Evolutionary conservation across 2,329 filamentous ascomycete genomes (phyloP), one percentile per base, ranked within the genome.

Genomic region (Cordyceps pruinosa): DNA sequence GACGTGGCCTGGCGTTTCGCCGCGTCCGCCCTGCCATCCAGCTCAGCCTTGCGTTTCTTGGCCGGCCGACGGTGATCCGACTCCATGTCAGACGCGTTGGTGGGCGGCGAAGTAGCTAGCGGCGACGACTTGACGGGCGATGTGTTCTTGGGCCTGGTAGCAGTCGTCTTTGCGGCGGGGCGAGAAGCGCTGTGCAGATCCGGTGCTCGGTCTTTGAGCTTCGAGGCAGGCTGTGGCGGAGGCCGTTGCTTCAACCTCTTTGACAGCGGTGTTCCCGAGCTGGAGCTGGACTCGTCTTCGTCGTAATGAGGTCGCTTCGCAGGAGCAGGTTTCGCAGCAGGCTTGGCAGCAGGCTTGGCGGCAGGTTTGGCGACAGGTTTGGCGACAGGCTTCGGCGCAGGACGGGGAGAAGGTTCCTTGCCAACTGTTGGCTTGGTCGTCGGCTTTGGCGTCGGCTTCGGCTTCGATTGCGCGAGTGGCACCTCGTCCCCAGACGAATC

Each of bases 71-170:
- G 60, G 50, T 68, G 61, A 45, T 73, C 63, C 61, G 77, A 73
- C 30, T 84, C 82, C 37, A 85, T 70, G 58, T 86, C 83, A 1
- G 83, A 85, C 1, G 82, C 84, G 61, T 86, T 86, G 8, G 83
- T 85, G 0, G 83, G 83, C 13, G 83, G 82, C 7, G 83, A 86
- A 1, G 82, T 83, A n/a, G 83, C 83, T 19, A 86, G 72, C 4
- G 83, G 84, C 10, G 84, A 86, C 2, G 84, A 86, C 66, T 86
- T 86, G 51, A 75, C 74, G 0, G 82, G 82, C 7, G 82, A 84
- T 0, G 78, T 84, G 60, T 77, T 72, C 68, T 81, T 81, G 65
- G 71, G 73, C 66, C 75, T 79, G 47, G 26, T 37, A 4, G 50
- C 13, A 5, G 49, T 35, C 1, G 56, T 47, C 34, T 58, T 53